Evolutionary conservation across 2,329 filamentous ascomycete genomes (phyloP), one percentile per base, ranked within the genome.

Genomic region (Albifimbria verrucaria): DNA sequence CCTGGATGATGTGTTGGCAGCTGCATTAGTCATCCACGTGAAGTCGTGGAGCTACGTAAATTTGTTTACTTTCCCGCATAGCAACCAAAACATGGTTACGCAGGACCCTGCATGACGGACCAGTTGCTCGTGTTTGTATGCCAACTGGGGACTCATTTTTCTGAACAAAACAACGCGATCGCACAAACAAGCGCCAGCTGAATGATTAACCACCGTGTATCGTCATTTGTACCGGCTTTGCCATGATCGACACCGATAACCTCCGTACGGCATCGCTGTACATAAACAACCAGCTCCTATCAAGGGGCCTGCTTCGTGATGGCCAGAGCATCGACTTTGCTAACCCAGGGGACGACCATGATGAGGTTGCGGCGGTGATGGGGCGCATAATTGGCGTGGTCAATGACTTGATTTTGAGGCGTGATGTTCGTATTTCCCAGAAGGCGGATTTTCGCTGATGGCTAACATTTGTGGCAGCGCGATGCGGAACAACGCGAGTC

Each of bases 401-500:
- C 48, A 96, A 99, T 71, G 94, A 99, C 67, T 73, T 99, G 61
- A 90, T 99, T 54, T 70, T 97, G 55, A 84, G 92, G 60, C 85
- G 92, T 77, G 94, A 99, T 69, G 91, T 96, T 77, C 45, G 69
- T 56, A 2, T 21, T 7, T 17, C 11, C 23, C 18, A 18, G 17
- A 48, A 24, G 26, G 15, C 12, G n/a, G 22, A 21, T 22, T 12
- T 22, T 32, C n/a, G n/a, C 6, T 36, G 25, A 26, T 15, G 7
- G 54, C 64, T 66, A 53, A 61, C 50, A 20, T 21, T 6, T 32
- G 7, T 32, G 9, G 46, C 69, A 95, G 89, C 89, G 91, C 68
- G 93, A 97, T 71, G 89, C 92, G 57, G 89, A 94, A 58, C 88
- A 95, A 68, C 87, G 90, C 63, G 93, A 97, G 70, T 87, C 85